Evolutionary conservation across 139 green algal species (phyloP), one percentile per base, ranked within the genome.

Genomic region (Desmodesmus armatus): DNA sequence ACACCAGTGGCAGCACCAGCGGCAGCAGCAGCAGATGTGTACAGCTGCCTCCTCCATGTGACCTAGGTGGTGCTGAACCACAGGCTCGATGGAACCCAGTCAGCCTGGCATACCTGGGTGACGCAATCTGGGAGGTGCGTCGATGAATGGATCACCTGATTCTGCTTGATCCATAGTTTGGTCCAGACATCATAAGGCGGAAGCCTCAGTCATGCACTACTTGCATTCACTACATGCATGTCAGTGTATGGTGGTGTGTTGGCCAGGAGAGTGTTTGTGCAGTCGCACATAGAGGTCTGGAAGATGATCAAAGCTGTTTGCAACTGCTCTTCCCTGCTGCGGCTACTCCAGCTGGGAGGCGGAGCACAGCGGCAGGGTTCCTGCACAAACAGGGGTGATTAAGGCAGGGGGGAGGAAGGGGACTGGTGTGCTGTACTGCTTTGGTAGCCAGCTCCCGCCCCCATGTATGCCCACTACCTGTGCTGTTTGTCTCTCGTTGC

Each of bases 61-160:
- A 72, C 11, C 27, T 67, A 31, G 21, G 17, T 0, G 55, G 55
- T 17, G n/a, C 37, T 7, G 6, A 19, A 3, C 76, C 76, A 2
- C 76, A 82, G 76, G 35, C 27, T 9, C 53, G 76, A 19, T 82
- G 76, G 76, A 82, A 82, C 19, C 55, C 76, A 39, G 76, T 82
- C 15, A 58, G 55, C 55, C 40, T 82, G 37, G 76, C 76, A 33
- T 82, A 37, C 40, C 55, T 82, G 3, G 76, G 76, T 35, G 76
- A 82, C 40, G 55, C 35, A 6, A 55, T 82, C 15, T 82, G 76
- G 76, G 76, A 82, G 76, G 76, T 82, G n/a, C 2, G 72, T 27
- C 27, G 11, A 0, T 74, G 33, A 21, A 39, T 35, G 40, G 37
- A 77, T 21, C 23, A 39, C n/a, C n/a, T n/a, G n/a, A n/a, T n/a